Conservation (phyloP, 2,329 filamentous ascomycete genomes). For the Elsinoe ampelina region DNA sequence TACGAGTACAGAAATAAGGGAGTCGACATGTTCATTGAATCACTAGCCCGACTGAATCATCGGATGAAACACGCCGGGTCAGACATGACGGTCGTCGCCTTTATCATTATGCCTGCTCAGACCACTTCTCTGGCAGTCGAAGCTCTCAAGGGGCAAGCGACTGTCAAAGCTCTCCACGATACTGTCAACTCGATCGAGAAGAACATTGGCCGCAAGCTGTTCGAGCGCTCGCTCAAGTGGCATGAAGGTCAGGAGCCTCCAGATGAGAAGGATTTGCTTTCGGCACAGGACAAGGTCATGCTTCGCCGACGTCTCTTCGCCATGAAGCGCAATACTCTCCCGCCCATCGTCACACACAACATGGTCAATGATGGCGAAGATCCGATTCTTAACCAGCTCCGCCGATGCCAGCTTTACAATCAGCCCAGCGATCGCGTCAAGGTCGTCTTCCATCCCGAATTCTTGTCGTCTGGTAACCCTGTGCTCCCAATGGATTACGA, state of each 20-base stretch:
- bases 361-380: constrained; percentile 93
- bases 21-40: constrained; percentile 99
- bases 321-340: constrained; percentile 85
- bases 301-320: constrained; percentile 86
- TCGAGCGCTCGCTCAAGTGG: constrained; percentile 90
- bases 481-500: constrained; percentile 95
- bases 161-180: constrained; percentile 91
- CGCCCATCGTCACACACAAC: constrained; percentile 97
- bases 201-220: constrained; percentile 85
- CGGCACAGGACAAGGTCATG: constrained; percentile 82
- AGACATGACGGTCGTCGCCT: constrained; percentile 90
- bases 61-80: constrained; percentile 75
- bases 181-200: constrained; percentile 88
- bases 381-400: constrained; percentile 89
- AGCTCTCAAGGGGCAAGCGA: constrained; percentile 89
- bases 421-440: constrained; percentile 92
- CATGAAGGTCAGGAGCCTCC: constrained; percentile 88
- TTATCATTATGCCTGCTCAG: constrained; percentile 97
- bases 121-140: constrained; percentile 92
- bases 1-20: constrained; percentile 99
- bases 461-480: constrained; percentile 89
- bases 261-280: constrained; percentile 93
- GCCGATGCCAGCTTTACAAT: constrained; percentile 94
- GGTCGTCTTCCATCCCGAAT: constrained; percentile 96
- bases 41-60: constrained; percentile 87